These are phyloP conservation scores for Apiotrichum montevideense DNA, from an alignment of 1,284 basidiomycete genomes.

Conservation along the genomic window DNA sequence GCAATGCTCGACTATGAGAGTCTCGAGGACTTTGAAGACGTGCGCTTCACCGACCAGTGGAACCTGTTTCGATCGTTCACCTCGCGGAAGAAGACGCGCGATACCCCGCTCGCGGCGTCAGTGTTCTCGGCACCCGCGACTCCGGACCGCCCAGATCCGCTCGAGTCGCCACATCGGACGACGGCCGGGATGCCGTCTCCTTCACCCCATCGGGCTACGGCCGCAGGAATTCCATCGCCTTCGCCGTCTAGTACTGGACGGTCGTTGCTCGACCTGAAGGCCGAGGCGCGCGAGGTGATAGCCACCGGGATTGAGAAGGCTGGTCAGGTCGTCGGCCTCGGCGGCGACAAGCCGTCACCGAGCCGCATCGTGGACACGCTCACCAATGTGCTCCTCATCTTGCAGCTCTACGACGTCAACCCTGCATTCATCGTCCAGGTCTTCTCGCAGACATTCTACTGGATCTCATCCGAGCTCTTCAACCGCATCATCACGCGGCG, in stretches of 20 bases:
- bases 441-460: slow-evolving; percentile 72
- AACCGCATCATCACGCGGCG: slow-evolving; percentile 86
- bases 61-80: slow-evolving; percentile 71
- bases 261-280: slow-evolving; percentile 30
- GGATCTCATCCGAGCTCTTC: slow-evolving; percentile 71
- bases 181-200: neutral
- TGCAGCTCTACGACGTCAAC: slow-evolving; percentile 84
- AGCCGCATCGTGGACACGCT: slow-evolving; percentile 70
- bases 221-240: too few species aligned
- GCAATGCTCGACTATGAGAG: slow-evolving; percentile 80
- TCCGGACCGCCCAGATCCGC: neutral
- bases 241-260: slow-evolving; percentile 5
- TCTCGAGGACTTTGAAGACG: slow-evolving; percentile 66
- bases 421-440: slow-evolving; percentile 82
- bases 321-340: slow-evolving; percentile 9
- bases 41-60: slow-evolving; percentile 96
- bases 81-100: slow-evolving; percentile 55
- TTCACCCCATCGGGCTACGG: neutral
- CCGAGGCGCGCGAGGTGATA: slow-evolving; percentile 16
- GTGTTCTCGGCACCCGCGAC: slow-evolving; percentile 10
- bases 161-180: slow-evolving; percentile 2
- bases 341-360: slow-evolving; percentile 47
- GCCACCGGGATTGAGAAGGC: slow-evolving; percentile 16
- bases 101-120: slow-evolving; percentile 25
- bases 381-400: slow-evolving; percentile 76